Evolutionary conservation across 352 stramenopile genomes (phyloP), one percentile per base, ranked within the genome.

Genomic region (Pythium brachiatum): DNA sequence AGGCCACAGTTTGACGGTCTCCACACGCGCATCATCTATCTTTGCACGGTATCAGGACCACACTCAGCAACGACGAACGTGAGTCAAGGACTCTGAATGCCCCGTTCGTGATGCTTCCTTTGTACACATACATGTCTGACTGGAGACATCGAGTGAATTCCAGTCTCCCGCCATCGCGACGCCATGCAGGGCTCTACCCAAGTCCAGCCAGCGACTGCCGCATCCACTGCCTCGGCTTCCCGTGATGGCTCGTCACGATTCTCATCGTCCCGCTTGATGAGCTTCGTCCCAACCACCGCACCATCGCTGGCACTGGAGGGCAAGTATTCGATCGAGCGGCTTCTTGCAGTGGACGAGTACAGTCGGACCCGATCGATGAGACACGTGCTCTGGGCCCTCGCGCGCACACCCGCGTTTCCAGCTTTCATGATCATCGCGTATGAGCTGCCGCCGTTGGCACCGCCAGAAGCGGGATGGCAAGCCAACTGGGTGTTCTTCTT

Each of bases 401-500:
- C 15, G 11, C 34, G 34, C 9, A 41, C 34, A n/a, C 34, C 34
- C 5, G 11, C 15, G 34, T 18, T 41, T 41, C 34, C 34, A 4
- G 34, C 34, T 5, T 18, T 41, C 34, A 41, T 41, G 13, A 41
- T 41, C 34, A 18, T 7, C 34, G 34, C 15, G 34, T 41, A 41
- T 9, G 34, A 41, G 34, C 34, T 41, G 43, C 41, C 55, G 2
- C 59, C 50, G 25, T 25, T 60, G 0, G 34, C 34, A 29, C 29
- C 50, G 15, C 38, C 21, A 7, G 16, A 32, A 0, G 39, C 11
- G 9, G 59, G 41, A n/a, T 66, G 59, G 59, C 38, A 25, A 31
- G 59, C 50, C 18, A 60, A 66, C 26, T 54, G 50, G 41, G 41
- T 50, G 18, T 62, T 62, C 31, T 29, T 60, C 41, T n/a, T 54